Base-by-base conservation (phyloP, 441 rosid genomes). In the Populus hybrid region DNA sequence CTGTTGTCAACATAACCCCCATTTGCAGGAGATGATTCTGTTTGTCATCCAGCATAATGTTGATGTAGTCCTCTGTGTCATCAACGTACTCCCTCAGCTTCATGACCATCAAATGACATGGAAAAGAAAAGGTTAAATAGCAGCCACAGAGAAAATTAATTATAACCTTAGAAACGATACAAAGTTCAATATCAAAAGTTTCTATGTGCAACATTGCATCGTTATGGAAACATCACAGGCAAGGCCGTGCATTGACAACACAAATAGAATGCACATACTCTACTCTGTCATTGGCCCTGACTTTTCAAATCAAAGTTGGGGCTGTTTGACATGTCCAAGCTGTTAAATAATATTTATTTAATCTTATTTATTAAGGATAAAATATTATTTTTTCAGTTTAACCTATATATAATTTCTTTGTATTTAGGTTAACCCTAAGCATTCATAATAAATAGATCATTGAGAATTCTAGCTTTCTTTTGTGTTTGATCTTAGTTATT, bases 41-140 rank as follows among this genome's bases (percentile, higher is more conserved):
- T 82, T 93, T 91, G 86, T 91, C 97, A 72, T 94, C 97, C 65
- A 93, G 84, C 97, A 90, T 90, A 84, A 93, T 94, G 89, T 94
- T 93, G 77, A 93, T 93, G 88, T 91, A 93, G 77, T 90, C 97
- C 76, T 93, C 97, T 6, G 98, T 94, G 82, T 91, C 98, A 67
- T 94, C 93, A 16, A 91, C 94, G 10, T 91, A 94, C 79, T 91
- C 98, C 88, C 95, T 85, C 83, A 93, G 90, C 97, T 94, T 74
- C 69, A 50, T 75, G 63, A 70, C 9, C 70, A 70, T n/a, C 73
- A 72, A 59, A 78, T 23, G 50, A 80, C 59, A 72, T 32, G 57
- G 67, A 75, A 69, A 26, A 64, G 9, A 16, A 67, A n/a, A 21
- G 23, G 71, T 42, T 65, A 34, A 65, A 64, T 40, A 53, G 30